phyloP scores from a whole-genome alignment of 2,329 filamentous ascomycete genomes.

The Diaporthe sp. region DNA sequence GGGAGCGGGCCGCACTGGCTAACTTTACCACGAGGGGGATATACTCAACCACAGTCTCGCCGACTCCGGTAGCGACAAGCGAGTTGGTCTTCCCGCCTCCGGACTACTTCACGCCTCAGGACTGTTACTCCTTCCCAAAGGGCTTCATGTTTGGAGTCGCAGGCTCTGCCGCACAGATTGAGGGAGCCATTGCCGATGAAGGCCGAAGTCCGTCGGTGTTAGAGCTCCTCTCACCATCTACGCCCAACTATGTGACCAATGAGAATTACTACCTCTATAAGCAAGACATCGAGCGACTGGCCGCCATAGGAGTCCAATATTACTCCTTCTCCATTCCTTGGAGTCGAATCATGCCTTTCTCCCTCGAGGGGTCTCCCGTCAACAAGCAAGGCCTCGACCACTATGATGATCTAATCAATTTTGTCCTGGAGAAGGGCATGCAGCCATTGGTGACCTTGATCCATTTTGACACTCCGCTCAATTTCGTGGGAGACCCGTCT shows the following conservation, averaged over 20 bases:
- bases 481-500: constrained; percentile 51
- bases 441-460: constrained; percentile 58
- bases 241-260: constrained; percentile 52
- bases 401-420: constrained; percentile 65
- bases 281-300: constrained; percentile 64
- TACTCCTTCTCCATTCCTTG: constrained; percentile 65
- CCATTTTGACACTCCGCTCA: constrained; percentile 59
- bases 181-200: constrained; percentile 57
- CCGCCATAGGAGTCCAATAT: constrained; percentile 60
- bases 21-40: constrained; percentile 45
- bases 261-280: constrained; percentile 67
- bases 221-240: constrained; percentile 46
- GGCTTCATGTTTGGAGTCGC: constrained; percentile 61
- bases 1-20: constrained; percentile 45
- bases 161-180: constrained; percentile 56
- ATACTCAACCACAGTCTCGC: constrained; percentile 1
- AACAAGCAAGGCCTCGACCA: constrained; percentile 62
- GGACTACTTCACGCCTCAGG: constrained; percentile 58
- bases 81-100: constrained; percentile 66
- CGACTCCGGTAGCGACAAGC: constrained; percentile 53
- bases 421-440: constrained; percentile 59
- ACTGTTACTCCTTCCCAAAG: constrained; percentile 61
- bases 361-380: constrained; percentile 58
- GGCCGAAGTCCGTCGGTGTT: constrained; percentile 55
- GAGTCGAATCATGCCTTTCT: constrained; percentile 64